Base-by-base conservation (phyloP, 2,329 filamentous ascomycete genomes). In the Alternaria infectoria region DNA sequence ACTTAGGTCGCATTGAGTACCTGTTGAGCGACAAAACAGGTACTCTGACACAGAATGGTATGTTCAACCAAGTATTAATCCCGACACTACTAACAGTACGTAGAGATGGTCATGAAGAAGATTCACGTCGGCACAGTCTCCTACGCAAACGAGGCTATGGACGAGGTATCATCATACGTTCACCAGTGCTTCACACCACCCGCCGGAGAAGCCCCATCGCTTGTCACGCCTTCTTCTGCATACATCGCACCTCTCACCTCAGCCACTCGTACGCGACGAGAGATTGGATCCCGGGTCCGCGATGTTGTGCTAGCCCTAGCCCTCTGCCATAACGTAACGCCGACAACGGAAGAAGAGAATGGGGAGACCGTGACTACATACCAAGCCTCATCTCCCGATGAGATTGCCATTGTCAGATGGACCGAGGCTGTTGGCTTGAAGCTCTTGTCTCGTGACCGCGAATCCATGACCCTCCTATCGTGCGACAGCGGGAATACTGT, bases 101-200 rank as follows among this genome's bases (percentile, higher is more conserved):
- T 52, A 86, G 93, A 97, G 75, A 97, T 97, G 94, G 95, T 97
- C 76, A 91, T 99, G 86, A 97, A 96, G 78, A 99, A 99, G 81
- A 95, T 99, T 6, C 96, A 99, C 74, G 93, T 99, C 57, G 96
- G 96, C 10, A 99, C 96, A 10, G 96, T 98, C 2, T 98, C 95
- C 1, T 99, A 99, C 75, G 96, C 95, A 32, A 97, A 97, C 71
- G 96, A 99, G 77, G 95, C 96, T 10, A 99, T 99, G 96, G 96
- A 98, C 71, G 96, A 99, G 82, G 96, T 99, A 12, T 84, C 89
- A 12, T 87, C 91, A 0, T 97, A 97, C 76, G 87, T 99, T 54
- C 89, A 87, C 66, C 94, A 97, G 78, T 92, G 91, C 6, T 97
- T 98, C 72, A 86, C 89, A 12, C 73, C 75, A 17, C 75, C 78